Percentiles rank a stretch among this genome's conserved stretches.
These are phyloP conservation scores for Exophiala viscosa DNA, from an alignment of 2,329 filamentous ascomycete species.

Conservation along the genomic window DNA sequence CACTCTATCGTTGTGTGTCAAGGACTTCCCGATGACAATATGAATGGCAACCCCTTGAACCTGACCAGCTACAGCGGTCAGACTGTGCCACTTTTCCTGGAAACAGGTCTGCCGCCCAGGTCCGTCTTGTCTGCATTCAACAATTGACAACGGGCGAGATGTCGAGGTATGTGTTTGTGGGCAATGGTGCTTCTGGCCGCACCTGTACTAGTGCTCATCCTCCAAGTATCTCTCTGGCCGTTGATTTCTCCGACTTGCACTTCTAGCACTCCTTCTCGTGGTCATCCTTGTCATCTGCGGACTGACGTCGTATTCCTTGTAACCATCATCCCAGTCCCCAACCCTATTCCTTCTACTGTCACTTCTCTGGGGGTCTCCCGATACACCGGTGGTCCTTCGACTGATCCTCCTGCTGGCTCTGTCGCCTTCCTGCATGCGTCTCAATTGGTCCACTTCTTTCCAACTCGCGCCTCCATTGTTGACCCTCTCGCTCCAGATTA, in stretches of 20 bases:
- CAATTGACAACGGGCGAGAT: too few relatives aligned
- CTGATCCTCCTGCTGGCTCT: slow-evolving; percentile 12
- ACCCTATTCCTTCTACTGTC: slow-evolving; percentile 1
- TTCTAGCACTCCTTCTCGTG: slow-evolving; percentile 1
- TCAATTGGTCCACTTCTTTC: slow-evolving; percentile 32
- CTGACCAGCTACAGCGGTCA: too few relatives aligned
- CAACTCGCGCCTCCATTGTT: slow-evolving; percentile 37
- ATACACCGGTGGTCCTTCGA: background rate
- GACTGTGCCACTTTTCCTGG: background rate
- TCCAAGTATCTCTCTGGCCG: background rate
- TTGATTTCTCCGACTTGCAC: background rate
- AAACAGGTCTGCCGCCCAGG: too few relatives aligned
- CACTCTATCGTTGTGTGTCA: too few relatives aligned
- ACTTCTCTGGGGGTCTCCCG: background rate
- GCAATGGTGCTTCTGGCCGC: too few relatives aligned
- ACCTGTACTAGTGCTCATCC: background rate
- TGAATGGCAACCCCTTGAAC: too few relatives aligned
- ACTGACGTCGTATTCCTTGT: slow-evolving; percentile 9
- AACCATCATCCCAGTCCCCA: slow-evolving; percentile 17
- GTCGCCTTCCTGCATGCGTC: slow-evolving; percentile 22
- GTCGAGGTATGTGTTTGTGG: too few relatives aligned
- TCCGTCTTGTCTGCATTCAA: too few relatives aligned
- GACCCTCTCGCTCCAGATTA: slow-evolving; percentile 37
- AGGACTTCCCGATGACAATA: too few relatives aligned
- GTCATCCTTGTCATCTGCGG: slow-evolving; percentile 1